Conservation (phyloP, 2,329 filamentous ascomycete genomes). For the Thelonectria blattea region DNA sequence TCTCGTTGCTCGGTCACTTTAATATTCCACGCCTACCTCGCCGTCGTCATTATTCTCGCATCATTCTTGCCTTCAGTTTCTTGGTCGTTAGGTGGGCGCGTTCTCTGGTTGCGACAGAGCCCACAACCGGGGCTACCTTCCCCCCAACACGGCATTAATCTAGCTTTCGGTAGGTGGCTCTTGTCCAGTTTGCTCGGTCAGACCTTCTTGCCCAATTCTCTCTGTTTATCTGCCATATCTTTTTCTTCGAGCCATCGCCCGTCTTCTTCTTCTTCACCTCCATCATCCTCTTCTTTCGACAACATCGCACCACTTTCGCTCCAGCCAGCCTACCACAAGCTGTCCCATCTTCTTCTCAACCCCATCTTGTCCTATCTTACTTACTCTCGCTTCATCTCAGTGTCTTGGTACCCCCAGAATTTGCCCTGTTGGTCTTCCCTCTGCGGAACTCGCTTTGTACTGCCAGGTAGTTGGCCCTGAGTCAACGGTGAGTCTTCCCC, state of each 20-base stretch:
- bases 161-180: conserved; percentile 33
- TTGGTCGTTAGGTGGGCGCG: conserved; percentile 8
- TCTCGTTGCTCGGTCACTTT: not conserved
- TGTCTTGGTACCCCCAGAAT: conserved; percentile 58
- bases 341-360: conserved; percentile 42
- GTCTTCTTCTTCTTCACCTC: conserved; percentile 24
- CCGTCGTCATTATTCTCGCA: not conserved
- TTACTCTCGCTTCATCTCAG: conserved; percentile 63
- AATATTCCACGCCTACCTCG: conserved; percentile 1
- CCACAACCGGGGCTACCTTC: conserved; percentile 15
- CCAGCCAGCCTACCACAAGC: conserved; percentile 36
- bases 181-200: conserved; percentile 8
- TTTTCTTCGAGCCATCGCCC: conserved; percentile 16
- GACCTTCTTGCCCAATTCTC: conserved; percentile 1
- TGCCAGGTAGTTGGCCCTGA: conserved; percentile 39
- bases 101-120: conserved; percentile 4
- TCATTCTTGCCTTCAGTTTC: conserved; percentile 14
- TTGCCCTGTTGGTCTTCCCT: conserved; percentile 44
- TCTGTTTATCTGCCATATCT: conserved; percentile 12
- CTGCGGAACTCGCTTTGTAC: conserved; percentile 35
- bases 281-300: conserved; percentile 42
- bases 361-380: conserved; percentile 64
- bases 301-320: conserved; percentile 52
- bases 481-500: conserved; percentile 37
- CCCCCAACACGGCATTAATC: conserved; percentile 18